Conservation (phyloP, 2,329 filamentous ascomycete species). For the Salinomyces thailandicus region DNA sequence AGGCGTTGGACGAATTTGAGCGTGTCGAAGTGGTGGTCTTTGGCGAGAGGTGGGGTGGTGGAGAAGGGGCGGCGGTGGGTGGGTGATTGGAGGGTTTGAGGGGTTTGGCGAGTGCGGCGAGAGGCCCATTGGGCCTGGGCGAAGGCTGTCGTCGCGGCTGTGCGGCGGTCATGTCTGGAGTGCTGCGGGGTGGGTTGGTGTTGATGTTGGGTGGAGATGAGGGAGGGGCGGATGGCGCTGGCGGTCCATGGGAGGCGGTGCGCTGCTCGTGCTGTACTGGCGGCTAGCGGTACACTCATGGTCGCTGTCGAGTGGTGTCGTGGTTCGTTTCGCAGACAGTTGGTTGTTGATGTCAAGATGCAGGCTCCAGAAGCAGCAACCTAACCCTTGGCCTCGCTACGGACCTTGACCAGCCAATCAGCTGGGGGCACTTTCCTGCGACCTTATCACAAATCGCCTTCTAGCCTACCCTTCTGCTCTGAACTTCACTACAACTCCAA, state of each 20-base stretch:
- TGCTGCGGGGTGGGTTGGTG: slow-evolving; percentile 1
- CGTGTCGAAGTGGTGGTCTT: slow-evolving; percentile 96
- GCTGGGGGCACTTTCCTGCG: neutral
- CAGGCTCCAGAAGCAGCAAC: too few relatives aligned
- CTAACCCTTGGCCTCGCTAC: too few relatives aligned
- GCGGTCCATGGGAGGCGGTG: slow-evolving; percentile 5
- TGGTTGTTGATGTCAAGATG: too few relatives aligned
- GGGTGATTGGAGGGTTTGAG: neutral
- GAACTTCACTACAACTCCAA: too few relatives aligned
- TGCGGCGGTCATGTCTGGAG: slow-evolving; percentile 1
- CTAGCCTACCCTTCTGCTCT: neutral
- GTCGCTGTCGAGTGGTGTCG: too few relatives aligned
- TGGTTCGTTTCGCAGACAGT: too few relatives aligned
- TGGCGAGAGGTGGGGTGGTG: slow-evolving; percentile 47
- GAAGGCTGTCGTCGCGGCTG: slow-evolving; percentile 7
- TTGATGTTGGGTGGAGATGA: neutral
- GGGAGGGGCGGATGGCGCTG: slow-evolving; percentile 4
- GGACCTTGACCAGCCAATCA: neutral
- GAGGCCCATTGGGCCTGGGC: slow-evolving; percentile 6
- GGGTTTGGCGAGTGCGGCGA: neutral
- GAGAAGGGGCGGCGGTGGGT: slow-evolving; percentile 46
- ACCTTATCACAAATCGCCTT: neutral
- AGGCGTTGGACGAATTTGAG: slow-evolving; percentile 91
- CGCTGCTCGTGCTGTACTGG: neutral
- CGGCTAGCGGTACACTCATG: slow-evolving; percentile 1